phyloP scores from a whole-genome alignment of 2,329 filamentous ascomycete species.

The Talaromyces rugulosus region DNA sequence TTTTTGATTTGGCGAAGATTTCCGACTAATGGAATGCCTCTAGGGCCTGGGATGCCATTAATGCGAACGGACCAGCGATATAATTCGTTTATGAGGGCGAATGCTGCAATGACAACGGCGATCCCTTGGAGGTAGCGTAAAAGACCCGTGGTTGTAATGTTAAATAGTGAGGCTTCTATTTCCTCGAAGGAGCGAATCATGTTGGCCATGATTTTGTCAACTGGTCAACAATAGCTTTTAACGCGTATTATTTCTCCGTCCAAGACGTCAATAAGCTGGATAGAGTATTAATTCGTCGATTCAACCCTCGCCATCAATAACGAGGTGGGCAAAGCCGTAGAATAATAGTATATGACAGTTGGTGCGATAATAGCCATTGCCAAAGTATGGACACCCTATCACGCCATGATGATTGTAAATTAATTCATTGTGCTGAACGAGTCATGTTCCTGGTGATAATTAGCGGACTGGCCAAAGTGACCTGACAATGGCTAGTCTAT shows the following conservation, averaged over 20 bases:
- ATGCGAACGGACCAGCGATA: conserved; percentile 9
- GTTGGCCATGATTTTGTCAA: not conserved
- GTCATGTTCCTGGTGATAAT: not conserved
- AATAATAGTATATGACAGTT: not conserved
- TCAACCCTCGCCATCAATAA: not conserved
- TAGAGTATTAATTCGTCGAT: not conserved
- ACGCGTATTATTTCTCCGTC: no score
- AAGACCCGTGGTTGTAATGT: not conserved
- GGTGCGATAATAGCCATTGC: not conserved
- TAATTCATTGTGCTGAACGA: not conserved
- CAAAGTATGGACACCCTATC: not conserved
- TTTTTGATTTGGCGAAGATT: conserved; percentile 4
- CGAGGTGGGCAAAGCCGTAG: not conserved
- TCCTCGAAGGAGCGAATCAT: not conserved
- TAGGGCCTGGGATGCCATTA: conserved; percentile 6
- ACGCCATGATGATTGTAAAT: not conserved
- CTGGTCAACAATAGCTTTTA: not conserved
- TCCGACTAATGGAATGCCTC: conserved; percentile 3
- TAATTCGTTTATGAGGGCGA: conserved; percentile 4
- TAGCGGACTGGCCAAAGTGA: not conserved
- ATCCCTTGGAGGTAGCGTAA: not conserved
- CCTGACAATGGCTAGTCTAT: not conserved
- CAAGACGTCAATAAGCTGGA: no score
- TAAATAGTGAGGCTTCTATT: not conserved
- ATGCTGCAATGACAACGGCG: not conserved